Base-by-base conservation (phyloP, 2,329 filamentous ascomycete species). In the Colletotrichum gigasporum region DNA sequence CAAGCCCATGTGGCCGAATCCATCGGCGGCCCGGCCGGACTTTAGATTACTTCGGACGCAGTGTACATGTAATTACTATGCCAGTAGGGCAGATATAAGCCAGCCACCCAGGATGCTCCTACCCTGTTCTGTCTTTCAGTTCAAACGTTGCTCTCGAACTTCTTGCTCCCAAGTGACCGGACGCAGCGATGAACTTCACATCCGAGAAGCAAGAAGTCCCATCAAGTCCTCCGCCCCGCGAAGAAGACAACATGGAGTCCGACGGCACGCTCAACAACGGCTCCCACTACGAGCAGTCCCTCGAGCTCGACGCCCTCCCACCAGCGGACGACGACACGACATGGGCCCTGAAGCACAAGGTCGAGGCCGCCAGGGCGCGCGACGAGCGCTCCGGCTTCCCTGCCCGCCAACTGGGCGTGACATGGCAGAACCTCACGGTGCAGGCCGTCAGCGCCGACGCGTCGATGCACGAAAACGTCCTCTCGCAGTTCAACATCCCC, bases 371-470 rank as follows among this genome's bases (percentile, higher is more conserved):
- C 51, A 75, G 78, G 5, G 75, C 80, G 22, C 78, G 80, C 11
- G 79, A 84, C 16, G 70, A 77, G 16, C 76, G 78, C 3, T 83
- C 83, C 4, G 80, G 81, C 2, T 77, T 82, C 63, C 83, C 81
- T 26, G 73, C 76, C 8, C 79, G 83, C 35, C 77, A 83, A 69
- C 80, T 91, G 3, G 90, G 90, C 22, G 81, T 92, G 0, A 87
- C 89, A 1, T 92, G 88, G 86, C 80, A 85, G 67, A 80, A 88
- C 58, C 78, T 92, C 47, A 90, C 81, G 0, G 89, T 92, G 16
- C 82, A 87, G 55, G 90, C 86, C 14, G 78, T 86, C 72, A 84
- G 85, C 26, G 78, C 88, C 12, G 86, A 89, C 26, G 85, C 89
- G 2, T 86, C 87, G 9, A 79, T 91, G 30, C 88, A 91, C 67